Percentiles rank a stretch among this genome's conserved stretches.
Conservation (phyloP, 768 basidiomycete genomes). For the Trametes elegans region DNA sequence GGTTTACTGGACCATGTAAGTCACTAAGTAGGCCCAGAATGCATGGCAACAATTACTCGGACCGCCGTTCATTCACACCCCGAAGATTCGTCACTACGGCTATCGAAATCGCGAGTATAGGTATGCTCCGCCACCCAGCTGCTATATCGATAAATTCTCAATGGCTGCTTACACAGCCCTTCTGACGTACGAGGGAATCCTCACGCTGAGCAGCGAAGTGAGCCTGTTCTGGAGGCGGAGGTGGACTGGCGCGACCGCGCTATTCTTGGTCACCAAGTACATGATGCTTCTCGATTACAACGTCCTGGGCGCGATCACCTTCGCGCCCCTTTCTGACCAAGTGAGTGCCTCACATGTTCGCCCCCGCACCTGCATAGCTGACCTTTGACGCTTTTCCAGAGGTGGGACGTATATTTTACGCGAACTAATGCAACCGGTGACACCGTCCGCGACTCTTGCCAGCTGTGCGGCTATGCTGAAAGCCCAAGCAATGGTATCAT, state of each 20-base stretch:
- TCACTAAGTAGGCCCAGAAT: no score
- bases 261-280: constrained; percentile 2
- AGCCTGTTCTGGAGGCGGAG: background rate
- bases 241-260: background rate
- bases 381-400: background rate
- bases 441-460: background rate
- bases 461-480: background rate
- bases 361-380: no score
- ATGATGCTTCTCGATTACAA: background rate
- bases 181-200: background rate
- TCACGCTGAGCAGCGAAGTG: constrained; percentile 1
- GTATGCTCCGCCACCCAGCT: background rate
- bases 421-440: background rate
- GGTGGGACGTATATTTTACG: background rate
- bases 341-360: background rate
- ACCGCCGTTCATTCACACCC: no score
- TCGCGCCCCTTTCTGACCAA: background rate
- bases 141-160: background rate
- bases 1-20: no score
- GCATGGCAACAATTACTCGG: no score
- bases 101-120: background rate
- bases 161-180: background rate
- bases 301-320: background rate
- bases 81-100: no score
- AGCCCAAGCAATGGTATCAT: background rate